Conservation (phyloP, 2,329 filamentous ascomycete genomes). For the Pseudogymnoascus sp. region DNA sequence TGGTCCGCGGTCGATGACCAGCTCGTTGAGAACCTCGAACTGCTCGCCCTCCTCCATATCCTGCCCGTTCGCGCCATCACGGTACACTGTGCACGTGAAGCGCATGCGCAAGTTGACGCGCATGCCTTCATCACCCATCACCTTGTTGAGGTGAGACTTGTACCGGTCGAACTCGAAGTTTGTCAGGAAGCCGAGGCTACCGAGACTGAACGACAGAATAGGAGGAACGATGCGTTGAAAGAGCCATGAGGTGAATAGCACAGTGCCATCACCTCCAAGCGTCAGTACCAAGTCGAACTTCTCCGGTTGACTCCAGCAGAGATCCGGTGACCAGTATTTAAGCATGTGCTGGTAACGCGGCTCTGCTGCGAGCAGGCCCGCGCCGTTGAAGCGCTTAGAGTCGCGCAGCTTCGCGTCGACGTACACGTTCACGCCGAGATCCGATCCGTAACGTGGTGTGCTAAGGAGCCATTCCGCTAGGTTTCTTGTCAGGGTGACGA, state of each 20-base stretch:
- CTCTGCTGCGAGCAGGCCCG: slow-evolving; percentile 64
- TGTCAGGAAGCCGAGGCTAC: slow-evolving; percentile 80
- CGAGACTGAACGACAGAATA: slow-evolving; percentile 75
- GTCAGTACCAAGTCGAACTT: slow-evolving; percentile 92
- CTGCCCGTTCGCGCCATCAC: slow-evolving; percentile 52
- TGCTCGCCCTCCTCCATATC: slow-evolving; percentile 82
- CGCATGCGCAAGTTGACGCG: slow-evolving; percentile 96
- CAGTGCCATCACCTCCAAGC: slow-evolving; percentile 78
- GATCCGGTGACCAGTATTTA: slow-evolving; percentile 90
- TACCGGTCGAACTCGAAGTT: slow-evolving; percentile 84
- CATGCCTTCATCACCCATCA: slow-evolving; percentile 95
- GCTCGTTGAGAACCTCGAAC: slow-evolving; percentile 95
- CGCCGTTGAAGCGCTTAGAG: slow-evolving; percentile 79
- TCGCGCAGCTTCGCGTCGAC: slow-evolving; percentile 91
- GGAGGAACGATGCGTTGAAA: slow-evolving; percentile 84
- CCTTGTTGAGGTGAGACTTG: slow-evolving; percentile 73
- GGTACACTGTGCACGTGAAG: slow-evolving; percentile 95
- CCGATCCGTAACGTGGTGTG: slow-evolving; percentile 81
- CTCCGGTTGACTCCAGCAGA: slow-evolving; percentile 90
- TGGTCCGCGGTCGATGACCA: slow-evolving; percentile 95
- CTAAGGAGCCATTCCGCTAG: slow-evolving; percentile 79
- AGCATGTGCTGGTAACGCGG: slow-evolving; percentile 74
- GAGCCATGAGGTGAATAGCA: slow-evolving; percentile 84
- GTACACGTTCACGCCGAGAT: slow-evolving; percentile 91
- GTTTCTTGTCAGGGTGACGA: slow-evolving; percentile 83